Percentiles rank a stretch among this genome's conserved stretches.
Conservation (phyloP, 768 basidiomycete genomes). For the Termitomyces heimii region DNA sequence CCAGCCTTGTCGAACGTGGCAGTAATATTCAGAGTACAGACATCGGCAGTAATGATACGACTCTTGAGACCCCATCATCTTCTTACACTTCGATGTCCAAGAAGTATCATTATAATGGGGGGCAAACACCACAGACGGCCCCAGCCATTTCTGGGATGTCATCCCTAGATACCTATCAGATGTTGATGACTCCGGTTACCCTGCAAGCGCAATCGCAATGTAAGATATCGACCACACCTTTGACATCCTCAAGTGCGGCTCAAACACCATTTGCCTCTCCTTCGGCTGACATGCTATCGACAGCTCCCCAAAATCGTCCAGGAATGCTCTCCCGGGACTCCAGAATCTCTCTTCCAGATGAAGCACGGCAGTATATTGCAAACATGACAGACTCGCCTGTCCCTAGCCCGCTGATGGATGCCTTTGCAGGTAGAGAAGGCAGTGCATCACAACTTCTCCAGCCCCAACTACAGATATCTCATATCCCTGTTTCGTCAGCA, state of each 20-base stretch:
- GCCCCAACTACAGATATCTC: constrained; percentile 3
- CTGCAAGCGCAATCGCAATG: background rate
- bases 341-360: constrained; percentile 67
- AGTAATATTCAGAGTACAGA: constrained; percentile 17
- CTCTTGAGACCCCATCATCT: constrained; percentile 4
- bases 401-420: constrained; percentile 43
- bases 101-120: constrained; percentile 6
- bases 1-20: constrained; percentile 30
- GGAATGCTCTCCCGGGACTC: constrained; percentile 52
- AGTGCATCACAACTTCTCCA: constrained; percentile 3
- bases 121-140: constrained; percentile 15
- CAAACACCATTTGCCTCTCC: constrained; percentile 15
- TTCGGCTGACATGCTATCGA: constrained; percentile 23
- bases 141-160: constrained; percentile 14
- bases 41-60: constrained; percentile 13
- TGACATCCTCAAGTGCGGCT: constrained; percentile 14
- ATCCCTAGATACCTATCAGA: constrained; percentile 6
- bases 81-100: constrained; percentile 8
- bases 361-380: constrained; percentile 67
- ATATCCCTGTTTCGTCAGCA: background rate
- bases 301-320: constrained; percentile 27
- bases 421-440: constrained; percentile 24
- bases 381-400: constrained; percentile 62
- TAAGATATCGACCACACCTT: constrained; percentile 7
- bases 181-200: background rate